Conservation (phyloP, 495 filamentous ascomycete species). For the Pseudoneurospora amorphoporcata region DNA sequence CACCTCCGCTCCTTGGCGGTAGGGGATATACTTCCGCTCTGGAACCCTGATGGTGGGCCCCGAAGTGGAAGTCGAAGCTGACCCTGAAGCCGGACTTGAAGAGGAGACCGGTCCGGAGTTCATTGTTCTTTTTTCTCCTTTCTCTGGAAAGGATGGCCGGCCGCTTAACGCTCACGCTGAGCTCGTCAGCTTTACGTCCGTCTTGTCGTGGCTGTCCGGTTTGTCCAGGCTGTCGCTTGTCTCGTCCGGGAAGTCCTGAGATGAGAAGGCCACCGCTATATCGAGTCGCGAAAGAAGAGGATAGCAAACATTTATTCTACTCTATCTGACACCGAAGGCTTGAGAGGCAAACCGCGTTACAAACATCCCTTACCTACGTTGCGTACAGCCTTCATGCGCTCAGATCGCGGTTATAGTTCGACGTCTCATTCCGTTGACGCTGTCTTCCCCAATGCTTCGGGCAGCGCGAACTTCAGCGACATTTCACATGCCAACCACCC, state of each 20-base stretch:
- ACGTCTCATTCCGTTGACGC: background rate
- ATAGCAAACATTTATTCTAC: background rate
- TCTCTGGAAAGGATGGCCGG: background rate
- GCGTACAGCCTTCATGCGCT: background rate
- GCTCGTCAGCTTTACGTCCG: background rate
- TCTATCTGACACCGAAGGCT: background rate
- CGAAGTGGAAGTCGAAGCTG: background rate
- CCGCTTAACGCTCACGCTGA: background rate
- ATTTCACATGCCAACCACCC: background rate
- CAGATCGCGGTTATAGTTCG: background rate
- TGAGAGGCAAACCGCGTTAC: background rate
- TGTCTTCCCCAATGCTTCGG: background rate
- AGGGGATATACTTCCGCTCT: background rate
- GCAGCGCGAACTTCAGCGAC: background rate
- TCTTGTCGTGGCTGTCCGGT: background rate
- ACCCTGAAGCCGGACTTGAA: background rate
- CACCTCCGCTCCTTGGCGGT: background rate
- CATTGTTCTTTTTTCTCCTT: background rate
- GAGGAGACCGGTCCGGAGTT: background rate
- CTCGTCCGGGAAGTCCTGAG: background rate
- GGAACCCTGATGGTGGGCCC: background rate
- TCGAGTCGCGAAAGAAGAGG: background rate
- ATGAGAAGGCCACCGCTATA: background rate
- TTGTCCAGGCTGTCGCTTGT: background rate
- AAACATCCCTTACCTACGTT: background rate